Evolutionary conservation across 202 grass and related monocot species (phyloP).

Genomic region (Setaria italica): DNA sequence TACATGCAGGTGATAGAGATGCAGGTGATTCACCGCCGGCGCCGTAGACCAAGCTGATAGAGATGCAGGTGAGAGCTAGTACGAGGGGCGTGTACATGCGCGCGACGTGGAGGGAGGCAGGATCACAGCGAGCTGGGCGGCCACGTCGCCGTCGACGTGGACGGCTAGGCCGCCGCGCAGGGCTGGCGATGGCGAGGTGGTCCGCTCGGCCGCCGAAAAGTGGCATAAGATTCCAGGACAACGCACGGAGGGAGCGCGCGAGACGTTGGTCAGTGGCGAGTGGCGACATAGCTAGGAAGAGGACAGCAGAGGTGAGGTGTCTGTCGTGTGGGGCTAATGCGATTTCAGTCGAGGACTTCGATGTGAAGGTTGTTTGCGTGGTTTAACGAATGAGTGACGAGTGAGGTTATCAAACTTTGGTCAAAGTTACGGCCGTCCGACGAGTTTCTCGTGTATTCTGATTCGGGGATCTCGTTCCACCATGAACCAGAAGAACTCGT

Average conservation of each 20-base stretch:
- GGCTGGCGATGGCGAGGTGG: too few species aligned
- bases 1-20: too few species aligned
- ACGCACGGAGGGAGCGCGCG: neutral
- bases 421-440: too few species aligned
- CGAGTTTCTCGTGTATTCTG: too few species aligned
- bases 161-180: neutral
- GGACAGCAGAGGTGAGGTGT: neutral
- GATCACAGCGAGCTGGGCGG: neutral
- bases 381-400: too few species aligned
- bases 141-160: neutral
- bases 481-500: too few species aligned
- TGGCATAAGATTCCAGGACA: conserved; percentile 14
- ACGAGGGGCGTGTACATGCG: neutral
- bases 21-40: too few species aligned
- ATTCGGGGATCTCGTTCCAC: too few species aligned
- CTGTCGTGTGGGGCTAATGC: neutral
- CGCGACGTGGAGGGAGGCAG: conserved; percentile 31
- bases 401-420: too few species aligned
- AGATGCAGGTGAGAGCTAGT: too few species aligned
- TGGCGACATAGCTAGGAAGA: neutral
- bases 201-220: neutral
- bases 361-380: too few species aligned
- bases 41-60: too few species aligned
- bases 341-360: neutral
- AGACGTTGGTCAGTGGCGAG: neutral